These are phyloP conservation scores for Fraxinus cuspidata DNA, from an alignment of 257 asterid genomes.

Conservation along the genomic window DNA sequence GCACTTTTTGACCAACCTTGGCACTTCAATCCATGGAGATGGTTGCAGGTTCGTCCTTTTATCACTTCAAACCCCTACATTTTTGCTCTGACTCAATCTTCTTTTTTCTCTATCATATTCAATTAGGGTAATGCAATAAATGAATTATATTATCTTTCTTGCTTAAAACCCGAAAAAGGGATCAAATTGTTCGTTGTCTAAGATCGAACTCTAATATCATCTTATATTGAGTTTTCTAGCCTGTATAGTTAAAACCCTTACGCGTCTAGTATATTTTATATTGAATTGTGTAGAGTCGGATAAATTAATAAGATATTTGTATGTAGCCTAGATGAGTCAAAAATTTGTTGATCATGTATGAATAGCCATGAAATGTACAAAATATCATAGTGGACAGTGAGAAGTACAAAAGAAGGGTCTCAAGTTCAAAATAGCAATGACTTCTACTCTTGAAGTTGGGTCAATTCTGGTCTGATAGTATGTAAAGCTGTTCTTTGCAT, in stretches of 20 bases:
- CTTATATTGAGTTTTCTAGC: too few relatives aligned
- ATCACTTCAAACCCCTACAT: slow-evolving; percentile 25
- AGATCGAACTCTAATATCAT: too few relatives aligned
- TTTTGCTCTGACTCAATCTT: slow-evolving; percentile 9
- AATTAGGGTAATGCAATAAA: slow-evolving; percentile 1
- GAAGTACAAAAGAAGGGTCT: not conserved
- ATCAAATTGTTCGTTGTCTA: too few relatives aligned
- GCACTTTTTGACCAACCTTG: slow-evolving; percentile 86
- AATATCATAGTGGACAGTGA: not conserved
- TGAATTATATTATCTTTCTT: not conserved
- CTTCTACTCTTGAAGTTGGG: slow-evolving; percentile 24
- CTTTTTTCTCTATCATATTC: slow-evolving; percentile 14
- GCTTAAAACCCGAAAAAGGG: too few relatives aligned
- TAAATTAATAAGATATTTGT: too few relatives aligned
- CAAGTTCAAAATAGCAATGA: slow-evolving; percentile 20
- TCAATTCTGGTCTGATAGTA: slow-evolving; percentile 21
- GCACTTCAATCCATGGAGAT: slow-evolving; percentile 97
- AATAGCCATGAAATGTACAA: slow-evolving; percentile 1
- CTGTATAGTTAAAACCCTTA: too few relatives aligned
- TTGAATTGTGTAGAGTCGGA: too few relatives aligned
- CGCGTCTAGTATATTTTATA: too few relatives aligned
- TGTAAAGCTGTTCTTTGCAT: slow-evolving; percentile 28
- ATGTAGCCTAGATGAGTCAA: too few relatives aligned
- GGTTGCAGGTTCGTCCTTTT: slow-evolving; percentile 61
- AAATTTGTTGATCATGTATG: not conserved